Conservation (phyloP, 176 grass and related monocot genomes). For the Rhynchospora breviuscula region DNA sequence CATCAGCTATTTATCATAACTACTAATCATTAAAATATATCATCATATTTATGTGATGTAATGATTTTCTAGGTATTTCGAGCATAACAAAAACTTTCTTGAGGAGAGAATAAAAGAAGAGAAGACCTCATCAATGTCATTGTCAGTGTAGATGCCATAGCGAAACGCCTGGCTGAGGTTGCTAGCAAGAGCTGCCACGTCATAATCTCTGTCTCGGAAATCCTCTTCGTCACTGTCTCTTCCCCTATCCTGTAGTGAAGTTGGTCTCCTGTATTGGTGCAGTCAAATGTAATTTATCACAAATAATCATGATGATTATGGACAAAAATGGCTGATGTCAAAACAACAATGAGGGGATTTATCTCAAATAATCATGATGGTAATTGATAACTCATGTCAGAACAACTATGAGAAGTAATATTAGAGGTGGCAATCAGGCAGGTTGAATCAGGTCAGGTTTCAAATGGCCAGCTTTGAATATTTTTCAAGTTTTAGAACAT, state of each 20-base stretch:
- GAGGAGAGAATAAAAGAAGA: not conserved
- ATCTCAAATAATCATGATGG: constrained; percentile 12
- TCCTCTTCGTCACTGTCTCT: constrained; percentile 98
- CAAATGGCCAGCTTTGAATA: too few relatives aligned
- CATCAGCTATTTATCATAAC: not conserved
- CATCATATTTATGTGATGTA: not conserved
- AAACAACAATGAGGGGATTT: not conserved
- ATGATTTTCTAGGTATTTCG: not conserved
- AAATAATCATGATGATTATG: constrained; percentile 9
- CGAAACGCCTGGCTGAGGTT: constrained; percentile 93
- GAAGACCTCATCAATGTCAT: constrained; percentile 85
- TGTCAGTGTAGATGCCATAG: constrained; percentile 71
- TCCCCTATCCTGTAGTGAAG: constrained; percentile 76
- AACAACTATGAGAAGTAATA: not conserved
- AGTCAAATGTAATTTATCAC: constrained; percentile 4
- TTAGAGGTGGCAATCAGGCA: too few relatives aligned
- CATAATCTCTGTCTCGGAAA: constrained; percentile 88
- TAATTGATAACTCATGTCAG: not conserved
- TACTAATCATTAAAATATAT: not conserved
- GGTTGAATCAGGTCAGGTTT: too few relatives aligned
- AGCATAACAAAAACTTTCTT: not conserved
- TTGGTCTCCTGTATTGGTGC: constrained; percentile 56
- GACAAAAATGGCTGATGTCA: not conserved
- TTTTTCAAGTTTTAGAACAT: too few relatives aligned
- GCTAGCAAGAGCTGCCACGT: constrained; percentile 92